Conservation (phyloP, 2,329 filamentous ascomycete genomes). For the Calonectria multiphialidica region DNA sequence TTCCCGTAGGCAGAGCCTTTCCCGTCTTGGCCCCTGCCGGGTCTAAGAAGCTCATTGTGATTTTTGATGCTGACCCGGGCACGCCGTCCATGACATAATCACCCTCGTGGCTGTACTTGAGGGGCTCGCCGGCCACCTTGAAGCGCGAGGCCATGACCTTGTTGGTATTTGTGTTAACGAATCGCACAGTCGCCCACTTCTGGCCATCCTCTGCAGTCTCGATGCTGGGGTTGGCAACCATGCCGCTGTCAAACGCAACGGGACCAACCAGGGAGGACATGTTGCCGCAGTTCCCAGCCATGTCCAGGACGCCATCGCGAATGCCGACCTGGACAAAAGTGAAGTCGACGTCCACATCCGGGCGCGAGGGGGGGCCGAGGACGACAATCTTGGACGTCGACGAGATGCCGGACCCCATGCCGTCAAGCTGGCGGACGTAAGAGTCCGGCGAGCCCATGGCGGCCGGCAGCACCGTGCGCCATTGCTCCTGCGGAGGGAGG, state of each 20-base stretch:
- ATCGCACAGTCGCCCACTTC: constrained; percentile 62
- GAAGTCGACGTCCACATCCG: constrained; percentile 73
- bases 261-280: constrained; percentile 78
- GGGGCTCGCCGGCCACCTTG: constrained; percentile 55
- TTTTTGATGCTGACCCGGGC: constrained; percentile 65
- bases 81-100: constrained; percentile 75
- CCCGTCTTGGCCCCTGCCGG: constrained; percentile 75
- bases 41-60: constrained; percentile 71
- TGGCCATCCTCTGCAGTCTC: constrained; percentile 41
- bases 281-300: constrained; percentile 81
- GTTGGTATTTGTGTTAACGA: constrained; percentile 79
- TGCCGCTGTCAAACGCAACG: constrained; percentile 47
- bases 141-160: constrained; percentile 74
- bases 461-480: constrained; percentile 65
- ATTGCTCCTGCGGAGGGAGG: constrained; percentile 51
- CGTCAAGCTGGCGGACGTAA: constrained; percentile 78
- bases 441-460: constrained; percentile 75
- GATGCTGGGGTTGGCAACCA: constrained; percentile 33
- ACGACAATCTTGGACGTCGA: constrained; percentile 80
- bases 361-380: constrained; percentile 62
- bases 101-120: constrained; percentile 52
- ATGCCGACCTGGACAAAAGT: constrained; percentile 80
- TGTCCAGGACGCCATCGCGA: constrained; percentile 70
- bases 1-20: constrained; percentile 63
- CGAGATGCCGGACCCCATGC: constrained; percentile 77